Base-by-base conservation (phyloP, 805 yeast species). In the Metschnikowia henanensis region DNA sequence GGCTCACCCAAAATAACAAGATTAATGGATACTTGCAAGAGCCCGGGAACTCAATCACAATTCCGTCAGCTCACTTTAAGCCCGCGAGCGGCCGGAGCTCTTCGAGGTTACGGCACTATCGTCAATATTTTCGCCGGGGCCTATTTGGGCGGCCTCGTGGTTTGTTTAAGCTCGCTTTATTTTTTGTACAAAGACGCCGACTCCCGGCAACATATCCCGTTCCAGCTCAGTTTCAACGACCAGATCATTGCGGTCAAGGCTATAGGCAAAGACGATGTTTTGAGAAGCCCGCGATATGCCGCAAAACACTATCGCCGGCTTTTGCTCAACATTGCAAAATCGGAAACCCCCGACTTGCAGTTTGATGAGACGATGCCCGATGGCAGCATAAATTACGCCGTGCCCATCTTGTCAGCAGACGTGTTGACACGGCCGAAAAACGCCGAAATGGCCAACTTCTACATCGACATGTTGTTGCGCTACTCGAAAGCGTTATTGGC, bases 241-340 rank as follows among this genome's bases (percentile, higher is more conserved):
- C 72, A 66, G 41, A 55, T 65, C 31, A 55, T 61, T 10, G 64
- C 72, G 1, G 75, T 70, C 16, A 68, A 66, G 48, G 76, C 73
- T 16, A 61, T 71, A 33, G 66, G 69, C 46, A 71, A 71, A 46
- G 76, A 71, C 49, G 76, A 71, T 44, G 73, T 66, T 16, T 55
- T 71, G 45, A 57, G 53, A 38, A 64, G 70, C 43, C 76, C 76
- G 18, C 54, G 72, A 30, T 61, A 66, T 46, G 72, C 76, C 6
- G 73, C 65, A 3, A 71, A 71, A 46, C 75, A 71, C 54, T 71
- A 71, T 51, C 49, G 72, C 33, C 55, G 72, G 43, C 51, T 71
- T 8, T 53, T 71, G 35, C 50, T 68, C 8, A 66, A 66, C 33
- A 45, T 71, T 44, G 70, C 70, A 17, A 55, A 55, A 26, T 54